Base-by-base conservation (phyloP, 345 rosid species). In the Jatropha curcas region DNA sequence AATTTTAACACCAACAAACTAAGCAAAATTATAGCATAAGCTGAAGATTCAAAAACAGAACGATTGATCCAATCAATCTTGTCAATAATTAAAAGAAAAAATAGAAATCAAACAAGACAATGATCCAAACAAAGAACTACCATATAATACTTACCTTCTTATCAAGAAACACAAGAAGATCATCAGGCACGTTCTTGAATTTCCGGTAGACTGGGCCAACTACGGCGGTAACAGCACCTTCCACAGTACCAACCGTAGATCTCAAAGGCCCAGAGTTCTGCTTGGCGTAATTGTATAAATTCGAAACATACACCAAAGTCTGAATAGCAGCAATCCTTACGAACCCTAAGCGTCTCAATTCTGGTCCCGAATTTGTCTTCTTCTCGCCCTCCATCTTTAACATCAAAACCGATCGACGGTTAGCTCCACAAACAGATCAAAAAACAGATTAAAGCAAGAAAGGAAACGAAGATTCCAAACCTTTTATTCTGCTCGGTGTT, bases 181-280 rank as follows among this genome's bases (percentile, higher is more conserved):
- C 71, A 59, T 80, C 89, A 5, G 98, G 97, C n/a, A 87, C 81
- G 75, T 74, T 84, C 60, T 86, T 89, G 67, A 88, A 67, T 71
- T 86, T 90, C 34, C 81, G 67, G 75, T 79, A 90, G 37, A 94
- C 92, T 4, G 98, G 98, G 2, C 83, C 73, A 7, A 90, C 81
- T 59, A 88, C 84, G 74, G 95, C 17, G 31, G 88, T 78, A 30
- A 92, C 95, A 17, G 91, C 85, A 0, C 84, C 83, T 78, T 92
- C 98, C 0, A 90, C 95, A 12, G 84, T 86, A 1, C 79, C 87
- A 4, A 92, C 89, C 1, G 97, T 73, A 37, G 97, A 80, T 72
- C 87, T 84, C 56, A 94, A 77, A 12, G 95, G 90, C 24, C 97
- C 98, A 13, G 93, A 89, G 85, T 86, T 92, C 65, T 79, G 83